A percentile compares a stretch with the other conserved stretches of the same genome.
Conservation (phyloP, 1,284 basidiomycete species). For the Austroboletus olivaceoglutinosus region DNA sequence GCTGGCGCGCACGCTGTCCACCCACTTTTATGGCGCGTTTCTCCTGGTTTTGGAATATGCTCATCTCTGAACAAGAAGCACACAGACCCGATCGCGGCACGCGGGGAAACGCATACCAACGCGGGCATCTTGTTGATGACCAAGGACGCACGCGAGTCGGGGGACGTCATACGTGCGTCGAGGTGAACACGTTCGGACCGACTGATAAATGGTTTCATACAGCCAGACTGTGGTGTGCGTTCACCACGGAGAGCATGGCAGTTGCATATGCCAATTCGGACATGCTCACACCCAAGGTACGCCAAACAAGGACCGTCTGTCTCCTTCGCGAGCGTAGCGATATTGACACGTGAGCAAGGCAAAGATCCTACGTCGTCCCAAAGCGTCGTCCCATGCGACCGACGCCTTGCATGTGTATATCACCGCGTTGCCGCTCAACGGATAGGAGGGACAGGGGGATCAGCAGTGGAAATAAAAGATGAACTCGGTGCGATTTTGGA, state of each 20-base stretch:
- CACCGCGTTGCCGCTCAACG: slow-evolving; percentile 46
- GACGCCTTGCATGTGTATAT: slow-evolving; percentile 47
- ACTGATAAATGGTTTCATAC: not conserved
- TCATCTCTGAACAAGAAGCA: not conserved
- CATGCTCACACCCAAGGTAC: slow-evolving; percentile 55
- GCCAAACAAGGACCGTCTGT: not conserved
- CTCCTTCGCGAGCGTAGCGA: not conserved
- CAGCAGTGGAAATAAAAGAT: not conserved
- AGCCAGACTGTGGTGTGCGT: slow-evolving; percentile 76
- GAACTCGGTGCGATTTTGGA: not conserved
- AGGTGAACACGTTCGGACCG: not conserved
- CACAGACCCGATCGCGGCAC: slow-evolving; percentile 29
- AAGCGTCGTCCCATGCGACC: slow-evolving; percentile 13
- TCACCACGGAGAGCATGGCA: slow-evolving; percentile 80
- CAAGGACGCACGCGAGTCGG: slow-evolving; percentile 39
- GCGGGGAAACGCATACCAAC: slow-evolving; percentile 33
- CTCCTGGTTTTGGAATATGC: not conserved
- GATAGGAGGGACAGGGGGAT: slow-evolving; percentile 3
- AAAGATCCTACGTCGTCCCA: slow-evolving; percentile 50
- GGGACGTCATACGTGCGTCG: slow-evolving; percentile 22
- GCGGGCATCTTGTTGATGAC: slow-evolving; percentile 50
- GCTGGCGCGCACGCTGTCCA: slow-evolving; percentile 36
- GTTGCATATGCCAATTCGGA: slow-evolving; percentile 60
- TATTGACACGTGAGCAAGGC: slow-evolving; percentile 32
- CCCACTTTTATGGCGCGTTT: slow-evolving; percentile 42